Evolutionary conservation across 805 yeast species (phyloP).

Genomic region (Lachancea nothofagi): DNA sequence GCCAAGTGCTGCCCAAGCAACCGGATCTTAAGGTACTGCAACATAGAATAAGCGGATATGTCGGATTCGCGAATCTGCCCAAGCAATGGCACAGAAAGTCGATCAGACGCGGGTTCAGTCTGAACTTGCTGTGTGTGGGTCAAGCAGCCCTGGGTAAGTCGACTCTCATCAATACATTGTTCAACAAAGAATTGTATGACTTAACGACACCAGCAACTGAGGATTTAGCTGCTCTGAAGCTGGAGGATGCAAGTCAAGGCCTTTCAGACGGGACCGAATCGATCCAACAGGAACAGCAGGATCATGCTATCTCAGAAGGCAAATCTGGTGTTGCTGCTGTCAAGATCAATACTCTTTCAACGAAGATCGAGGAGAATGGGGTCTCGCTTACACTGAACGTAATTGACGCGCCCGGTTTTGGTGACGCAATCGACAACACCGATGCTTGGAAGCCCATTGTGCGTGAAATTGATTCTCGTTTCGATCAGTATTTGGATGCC

Average conservation of each 20-base stretch:
- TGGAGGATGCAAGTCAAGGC: slow-evolving; percentile 10
- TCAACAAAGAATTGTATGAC: slow-evolving; percentile 56
- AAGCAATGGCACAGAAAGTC: slow-evolving; percentile 98
- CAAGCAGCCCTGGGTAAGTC: slow-evolving; percentile 91
- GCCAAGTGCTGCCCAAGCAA: slow-evolving; percentile 33
- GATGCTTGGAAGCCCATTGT: slow-evolving; percentile 87
- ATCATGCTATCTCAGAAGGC: slow-evolving; percentile 9
- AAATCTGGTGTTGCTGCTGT: slow-evolving; percentile 33
- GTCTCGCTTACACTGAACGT: slow-evolving; percentile 80
- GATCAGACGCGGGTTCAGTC: slow-evolving; percentile 79
- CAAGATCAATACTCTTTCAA: slow-evolving; percentile 52
- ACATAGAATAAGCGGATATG: slow-evolving; percentile 84
- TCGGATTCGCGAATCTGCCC: slow-evolving; percentile 95
- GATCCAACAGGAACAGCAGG: slow-evolving; percentile 10
- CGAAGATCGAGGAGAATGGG: slow-evolving; percentile 88
- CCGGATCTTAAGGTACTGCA: slow-evolving; percentile 56
- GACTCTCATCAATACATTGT: slow-evolving; percentile 85
- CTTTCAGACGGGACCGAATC: slow-evolving; percentile 3
- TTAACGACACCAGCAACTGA: slow-evolving; percentile 11
- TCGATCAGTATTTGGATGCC: slow-evolving; percentile 80
- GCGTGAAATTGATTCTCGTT: slow-evolving; percentile 80
- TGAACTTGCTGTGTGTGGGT: slow-evolving; percentile 87
- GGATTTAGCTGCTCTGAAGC: slow-evolving; percentile 11
- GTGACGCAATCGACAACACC: slow-evolving; percentile 76
- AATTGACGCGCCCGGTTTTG: slow-evolving; percentile 90